These are phyloP conservation scores for Penicillium sp. DNA, from an alignment of 2,329 filamentous ascomycete species.

Conservation along the genomic window DNA sequence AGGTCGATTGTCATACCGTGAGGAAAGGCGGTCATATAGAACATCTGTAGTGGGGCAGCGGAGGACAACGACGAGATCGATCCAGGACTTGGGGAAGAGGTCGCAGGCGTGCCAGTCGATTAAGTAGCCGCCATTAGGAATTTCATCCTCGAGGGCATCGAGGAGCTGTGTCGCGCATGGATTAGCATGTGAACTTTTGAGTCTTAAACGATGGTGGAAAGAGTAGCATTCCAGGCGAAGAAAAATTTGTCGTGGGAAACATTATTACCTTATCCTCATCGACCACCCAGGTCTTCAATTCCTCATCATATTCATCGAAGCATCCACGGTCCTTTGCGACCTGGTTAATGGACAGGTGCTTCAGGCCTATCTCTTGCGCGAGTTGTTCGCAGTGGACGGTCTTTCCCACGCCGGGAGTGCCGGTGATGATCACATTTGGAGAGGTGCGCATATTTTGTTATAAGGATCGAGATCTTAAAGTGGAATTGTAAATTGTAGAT, in stretches of 20 bases:
- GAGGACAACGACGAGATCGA: constrained; percentile 91
- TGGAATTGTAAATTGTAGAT: background rate
- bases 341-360: constrained; percentile 84
- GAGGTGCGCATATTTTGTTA: constrained; percentile 36
- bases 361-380: constrained; percentile 71
- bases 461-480: background rate
- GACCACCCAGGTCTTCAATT: constrained; percentile 84
- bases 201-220: background rate
- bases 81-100: constrained; percentile 87
- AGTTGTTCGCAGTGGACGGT: constrained; percentile 86
- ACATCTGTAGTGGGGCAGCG: constrained; percentile 72
- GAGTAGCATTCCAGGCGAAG: background rate
- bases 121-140: constrained; percentile 75
- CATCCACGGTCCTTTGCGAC: constrained; percentile 86
- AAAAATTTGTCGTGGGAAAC: background rate
- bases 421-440: constrained; percentile 93
- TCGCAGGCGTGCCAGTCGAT: constrained; percentile 99
- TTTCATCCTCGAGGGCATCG: constrained; percentile 82
- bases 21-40: constrained; percentile 79
- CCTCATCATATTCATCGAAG: constrained; percentile 83
- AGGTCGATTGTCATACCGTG: constrained; percentile 54
- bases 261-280: constrained; percentile 84
- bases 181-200: constrained; percentile 4
- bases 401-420: constrained; percentile 94
- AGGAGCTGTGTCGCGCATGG: constrained; percentile 57